Conservation (phyloP, 306 rosid species). For the Corylus heterophylla region DNA sequence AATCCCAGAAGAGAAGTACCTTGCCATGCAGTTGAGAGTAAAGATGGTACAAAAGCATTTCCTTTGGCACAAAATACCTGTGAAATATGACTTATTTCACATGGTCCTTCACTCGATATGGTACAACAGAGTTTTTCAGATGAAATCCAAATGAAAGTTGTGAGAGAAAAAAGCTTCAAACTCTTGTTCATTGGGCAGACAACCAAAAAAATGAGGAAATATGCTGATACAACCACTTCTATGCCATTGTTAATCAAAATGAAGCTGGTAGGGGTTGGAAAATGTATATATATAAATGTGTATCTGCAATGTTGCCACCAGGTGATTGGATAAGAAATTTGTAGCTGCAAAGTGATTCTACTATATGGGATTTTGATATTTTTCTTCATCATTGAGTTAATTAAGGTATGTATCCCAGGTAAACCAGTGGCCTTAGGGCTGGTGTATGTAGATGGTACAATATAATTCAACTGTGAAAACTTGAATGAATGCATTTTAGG, state of each 20-base stretch:
- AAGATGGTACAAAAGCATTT: conserved; percentile 66
- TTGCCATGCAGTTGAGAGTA: conserved; percentile 51
- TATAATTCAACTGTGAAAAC: too few relatives aligned
- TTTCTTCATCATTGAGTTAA: too few relatives aligned
- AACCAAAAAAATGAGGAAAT: not conserved
- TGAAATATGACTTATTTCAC: conserved; percentile 70
- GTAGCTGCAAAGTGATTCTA: not conserved
- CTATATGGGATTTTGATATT: too few relatives aligned
- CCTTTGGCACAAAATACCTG: conserved; percentile 63
- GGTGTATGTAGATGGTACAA: too few relatives aligned
- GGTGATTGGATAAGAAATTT: not conserved
- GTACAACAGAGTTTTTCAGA: conserved; percentile 66
- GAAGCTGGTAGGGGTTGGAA: conserved; percentile 1
- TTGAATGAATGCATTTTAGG: too few relatives aligned
- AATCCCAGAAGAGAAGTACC: conserved; percentile 66
- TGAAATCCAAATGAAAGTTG: conserved; percentile 25
- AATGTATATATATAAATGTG: not conserved
- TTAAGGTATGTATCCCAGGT: too few relatives aligned
- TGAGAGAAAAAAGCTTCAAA: not conserved
- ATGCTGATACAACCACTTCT: not conserved
- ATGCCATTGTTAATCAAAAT: not conserved
- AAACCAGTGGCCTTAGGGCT: too few relatives aligned
- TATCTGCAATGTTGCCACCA: not conserved
- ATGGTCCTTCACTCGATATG: conserved; percentile 81
- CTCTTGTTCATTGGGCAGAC: not conserved